These are phyloP conservation scores for Oemleria cerasiformis DNA, from an alignment of 306 rosid genomes.

Conservation along the genomic window DNA sequence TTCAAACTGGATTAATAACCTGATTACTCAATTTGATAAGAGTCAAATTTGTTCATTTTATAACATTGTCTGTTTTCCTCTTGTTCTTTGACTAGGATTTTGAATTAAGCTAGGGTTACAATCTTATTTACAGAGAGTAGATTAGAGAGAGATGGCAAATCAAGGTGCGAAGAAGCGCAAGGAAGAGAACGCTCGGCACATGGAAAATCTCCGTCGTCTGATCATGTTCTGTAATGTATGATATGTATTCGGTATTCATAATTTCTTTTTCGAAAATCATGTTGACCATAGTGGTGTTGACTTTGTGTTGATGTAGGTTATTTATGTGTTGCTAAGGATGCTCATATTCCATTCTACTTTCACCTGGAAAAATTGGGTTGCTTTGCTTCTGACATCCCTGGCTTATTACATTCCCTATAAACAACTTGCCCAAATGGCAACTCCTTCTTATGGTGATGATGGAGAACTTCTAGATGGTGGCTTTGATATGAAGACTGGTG, in stretches of 20 bases:
- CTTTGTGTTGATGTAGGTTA: constrained; percentile 36
- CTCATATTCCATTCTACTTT: constrained; percentile 62
- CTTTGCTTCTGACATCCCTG: constrained; percentile 54
- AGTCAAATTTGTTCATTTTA: too few relatives aligned
- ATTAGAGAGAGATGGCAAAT: constrained; percentile 59
- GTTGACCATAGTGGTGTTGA: neutral
- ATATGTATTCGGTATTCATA: neutral
- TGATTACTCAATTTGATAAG: too few relatives aligned
- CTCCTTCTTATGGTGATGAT: constrained; percentile 49
- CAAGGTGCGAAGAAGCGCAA: constrained; percentile 97
- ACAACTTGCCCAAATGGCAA: constrained; percentile 75
- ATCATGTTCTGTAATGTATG: constrained; percentile 75
- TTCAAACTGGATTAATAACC: too few relatives aligned
- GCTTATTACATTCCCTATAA: constrained; percentile 61
- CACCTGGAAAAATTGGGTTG: constrained; percentile 85
- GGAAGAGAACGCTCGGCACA: constrained; percentile 87
- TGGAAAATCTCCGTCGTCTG: constrained; percentile 64
- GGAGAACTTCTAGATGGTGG: constrained; percentile 98
- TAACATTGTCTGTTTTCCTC: too few relatives aligned
- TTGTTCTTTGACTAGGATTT: neutral
- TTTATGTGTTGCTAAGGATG: constrained; percentile 60
- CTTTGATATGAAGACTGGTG: constrained; percentile 86
- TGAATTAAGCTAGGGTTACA: neutral
- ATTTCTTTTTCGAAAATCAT: neutral
- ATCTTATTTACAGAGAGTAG: neutral